Evolutionary conservation across 352 stramenopile genomes (phyloP).

Genomic region (Phytophthora capsici): DNA sequence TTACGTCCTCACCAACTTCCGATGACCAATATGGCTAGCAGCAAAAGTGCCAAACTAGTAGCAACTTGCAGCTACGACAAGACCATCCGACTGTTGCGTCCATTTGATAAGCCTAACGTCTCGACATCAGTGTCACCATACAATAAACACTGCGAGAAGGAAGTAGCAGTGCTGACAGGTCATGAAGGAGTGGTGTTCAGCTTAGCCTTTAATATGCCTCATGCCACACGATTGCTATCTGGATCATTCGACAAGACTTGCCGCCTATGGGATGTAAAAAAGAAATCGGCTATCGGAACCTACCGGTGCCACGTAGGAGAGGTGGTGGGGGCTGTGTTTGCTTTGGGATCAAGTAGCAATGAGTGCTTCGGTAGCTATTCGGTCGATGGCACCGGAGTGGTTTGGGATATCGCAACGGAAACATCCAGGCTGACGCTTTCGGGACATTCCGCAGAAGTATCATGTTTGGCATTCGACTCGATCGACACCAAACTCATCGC

Average conservation of each 20-base stretch:
- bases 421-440: slow-evolving; percentile 47
- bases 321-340: slow-evolving; percentile 60
- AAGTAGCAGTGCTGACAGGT: slow-evolving; percentile 45
- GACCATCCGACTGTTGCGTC: slow-evolving; percentile 60
- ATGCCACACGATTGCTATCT: slow-evolving; percentile 57
- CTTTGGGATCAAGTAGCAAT: slow-evolving; percentile 20
- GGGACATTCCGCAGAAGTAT: slow-evolving; percentile 72
- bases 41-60: slow-evolving; percentile 66
- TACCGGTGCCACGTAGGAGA: slow-evolving; percentile 67
- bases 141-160: slow-evolving; percentile 32
- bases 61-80: slow-evolving; percentile 82
- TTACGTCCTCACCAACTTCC: slow-evolving; percentile 65
- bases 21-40: slow-evolving; percentile 77
- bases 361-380: slow-evolving; percentile 71
- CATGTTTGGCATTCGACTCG: slow-evolving; percentile 67
- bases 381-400: slow-evolving; percentile 68
- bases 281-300: slow-evolving; percentile 37
- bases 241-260: slow-evolving; percentile 86
- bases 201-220: slow-evolving; percentile 64
- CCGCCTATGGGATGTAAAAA: slow-evolving; percentile 67
- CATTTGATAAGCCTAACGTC: slow-evolving; percentile 21
- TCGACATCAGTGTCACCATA: not conserved
- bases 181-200: slow-evolving; percentile 77
- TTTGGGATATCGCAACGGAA: slow-evolving; percentile 72
- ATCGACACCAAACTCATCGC: slow-evolving; percentile 48